Conservation (phyloP, 345 rosid species). For the Barbarea vulgaris region DNA sequence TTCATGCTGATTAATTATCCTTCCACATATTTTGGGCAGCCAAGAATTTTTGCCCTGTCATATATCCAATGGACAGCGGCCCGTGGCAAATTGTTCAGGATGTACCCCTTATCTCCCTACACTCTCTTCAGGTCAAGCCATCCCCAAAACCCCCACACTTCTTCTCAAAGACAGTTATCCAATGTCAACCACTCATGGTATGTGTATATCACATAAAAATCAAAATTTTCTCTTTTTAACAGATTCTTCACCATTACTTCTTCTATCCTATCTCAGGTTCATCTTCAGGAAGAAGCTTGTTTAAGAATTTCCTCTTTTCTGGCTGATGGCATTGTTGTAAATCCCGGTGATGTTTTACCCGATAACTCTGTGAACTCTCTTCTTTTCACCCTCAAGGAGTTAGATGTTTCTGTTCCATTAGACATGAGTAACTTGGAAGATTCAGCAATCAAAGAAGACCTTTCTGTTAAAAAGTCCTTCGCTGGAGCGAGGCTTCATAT, state of each 20-base stretch:
- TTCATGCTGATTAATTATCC: slow-evolving; percentile 26
- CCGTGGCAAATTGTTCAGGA: slow-evolving; percentile 64
- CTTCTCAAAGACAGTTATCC: slow-evolving; percentile 82
- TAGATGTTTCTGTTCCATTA: slow-evolving; percentile 78
- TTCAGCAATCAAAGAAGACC: slow-evolving; percentile 42
- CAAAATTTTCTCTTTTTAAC: not conserved
- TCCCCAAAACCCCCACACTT: slow-evolving; percentile 81
- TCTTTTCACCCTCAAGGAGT: slow-evolving; percentile 63
- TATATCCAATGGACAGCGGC: slow-evolving; percentile 80
- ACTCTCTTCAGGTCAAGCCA: slow-evolving; percentile 91
- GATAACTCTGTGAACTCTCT: slow-evolving; percentile 80
- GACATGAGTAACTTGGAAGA: slow-evolving; percentile 50
- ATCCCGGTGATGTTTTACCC: slow-evolving; percentile 73
- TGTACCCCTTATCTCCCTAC: slow-evolving; percentile 77
- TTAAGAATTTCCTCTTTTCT: slow-evolving; percentile 91
- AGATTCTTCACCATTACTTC: slow-evolving; percentile 2
- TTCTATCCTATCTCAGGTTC: slow-evolving; percentile 58
- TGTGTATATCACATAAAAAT: slow-evolving; percentile 11
- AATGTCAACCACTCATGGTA: slow-evolving; percentile 96
- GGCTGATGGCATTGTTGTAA: slow-evolving; percentile 93
- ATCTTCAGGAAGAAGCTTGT: slow-evolving; percentile 97
- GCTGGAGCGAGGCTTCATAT: slow-evolving; percentile 92
- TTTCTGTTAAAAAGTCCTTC: slow-evolving; percentile 50
- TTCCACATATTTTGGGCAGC: slow-evolving; percentile 51
- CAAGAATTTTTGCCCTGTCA: slow-evolving; percentile 77